Percentiles rank a stretch among this genome's conserved stretches.
Conservation (phyloP, 164 flowering plant genomes). For the Vitis labrusca region DNA sequence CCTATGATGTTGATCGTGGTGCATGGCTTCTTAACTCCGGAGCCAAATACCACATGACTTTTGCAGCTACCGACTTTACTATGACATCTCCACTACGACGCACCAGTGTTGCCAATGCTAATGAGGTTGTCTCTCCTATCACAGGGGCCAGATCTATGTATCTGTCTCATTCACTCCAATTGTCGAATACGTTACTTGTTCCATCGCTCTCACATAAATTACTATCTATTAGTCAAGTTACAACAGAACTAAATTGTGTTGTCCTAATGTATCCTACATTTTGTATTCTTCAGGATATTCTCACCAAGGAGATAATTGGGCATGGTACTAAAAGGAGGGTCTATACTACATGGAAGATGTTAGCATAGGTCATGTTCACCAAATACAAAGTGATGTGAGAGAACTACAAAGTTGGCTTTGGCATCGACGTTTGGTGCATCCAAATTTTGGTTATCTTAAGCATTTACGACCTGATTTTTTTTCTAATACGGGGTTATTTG, state of each 20-base stretch:
- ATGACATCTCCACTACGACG: not conserved
- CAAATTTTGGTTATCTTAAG: too few species aligned
- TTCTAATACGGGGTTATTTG: too few species aligned
- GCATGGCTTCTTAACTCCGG: slow-evolving; percentile 5
- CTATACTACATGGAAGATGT: too few species aligned
- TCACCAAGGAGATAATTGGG: too few species aligned
- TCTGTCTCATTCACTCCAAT: slow-evolving; percentile 1
- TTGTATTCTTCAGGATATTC: not conserved
- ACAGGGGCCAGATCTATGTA: slow-evolving; percentile 4
- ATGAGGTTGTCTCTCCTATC: slow-evolving; percentile 5
- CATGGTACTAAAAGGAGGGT: too few species aligned
- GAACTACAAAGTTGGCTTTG: too few species aligned
- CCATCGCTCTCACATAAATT: slow-evolving; percentile 9
- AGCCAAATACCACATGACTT: slow-evolving; percentile 8
- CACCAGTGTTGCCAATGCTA: slow-evolving; percentile 14
- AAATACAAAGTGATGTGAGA: too few species aligned
- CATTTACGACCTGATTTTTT: too few species aligned
- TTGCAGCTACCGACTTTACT: not conserved
- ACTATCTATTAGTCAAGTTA: slow-evolving; percentile 13
- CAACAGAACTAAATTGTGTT: slow-evolving; percentile 4
- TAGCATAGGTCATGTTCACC: too few species aligned
- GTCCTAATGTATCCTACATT: too few species aligned
- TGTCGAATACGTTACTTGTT: slow-evolving; percentile 1
- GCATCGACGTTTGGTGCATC: too few species aligned
- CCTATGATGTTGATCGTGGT: not conserved